Conservation (phyloP, 2,329 filamentous ascomycete species). For the Epichloe hybrida region DNA sequence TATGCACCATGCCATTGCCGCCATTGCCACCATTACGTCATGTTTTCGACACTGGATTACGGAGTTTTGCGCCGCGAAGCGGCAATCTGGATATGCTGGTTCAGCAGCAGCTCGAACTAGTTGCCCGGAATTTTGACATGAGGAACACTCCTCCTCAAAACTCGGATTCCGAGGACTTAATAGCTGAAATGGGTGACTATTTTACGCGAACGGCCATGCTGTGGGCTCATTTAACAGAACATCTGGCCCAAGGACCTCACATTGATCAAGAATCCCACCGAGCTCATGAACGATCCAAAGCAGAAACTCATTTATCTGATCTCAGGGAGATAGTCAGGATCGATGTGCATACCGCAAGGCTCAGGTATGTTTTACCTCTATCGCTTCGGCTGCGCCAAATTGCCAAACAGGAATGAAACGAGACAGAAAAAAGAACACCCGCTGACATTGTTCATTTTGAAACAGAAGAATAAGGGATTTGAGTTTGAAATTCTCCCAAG, state of each 20-base stretch:
- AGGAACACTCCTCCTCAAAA: conserved; percentile 7
- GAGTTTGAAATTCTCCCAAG: conserved; percentile 20
- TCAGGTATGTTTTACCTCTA: conserved; percentile 16
- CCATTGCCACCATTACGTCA: conserved; percentile 9
- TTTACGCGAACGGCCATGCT: conserved; percentile 20
- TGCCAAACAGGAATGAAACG: neutral
- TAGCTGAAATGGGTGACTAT: conserved; percentile 24
- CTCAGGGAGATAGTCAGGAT: conserved; percentile 15
- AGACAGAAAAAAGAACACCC: too few relatives aligned
- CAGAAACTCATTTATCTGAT: conserved; percentile 15
- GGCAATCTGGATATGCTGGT: conserved; percentile 16
- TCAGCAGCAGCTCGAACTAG: conserved; percentile 14
- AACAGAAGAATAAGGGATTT: conserved; percentile 22
- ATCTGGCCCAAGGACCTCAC: conserved; percentile 19
- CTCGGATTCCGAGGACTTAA: conserved; percentile 15
- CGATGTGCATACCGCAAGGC: conserved; percentile 19
- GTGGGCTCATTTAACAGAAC: conserved; percentile 21
- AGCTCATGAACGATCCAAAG: conserved; percentile 15
- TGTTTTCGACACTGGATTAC: conserved; percentile 18
- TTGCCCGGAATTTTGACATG: conserved; percentile 12
- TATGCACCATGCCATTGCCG: conserved; percentile 12
- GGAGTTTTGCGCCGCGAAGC: neutral
- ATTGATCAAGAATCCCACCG: conserved; percentile 16
- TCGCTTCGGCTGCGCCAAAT: neutral
- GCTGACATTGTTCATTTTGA: neutral